A percentile compares a stretch with the other conserved stretches of the same genome.
Evolutionary conservation across 345 rosid genomes (phyloP).

Genomic region (Populus alba): DNA sequence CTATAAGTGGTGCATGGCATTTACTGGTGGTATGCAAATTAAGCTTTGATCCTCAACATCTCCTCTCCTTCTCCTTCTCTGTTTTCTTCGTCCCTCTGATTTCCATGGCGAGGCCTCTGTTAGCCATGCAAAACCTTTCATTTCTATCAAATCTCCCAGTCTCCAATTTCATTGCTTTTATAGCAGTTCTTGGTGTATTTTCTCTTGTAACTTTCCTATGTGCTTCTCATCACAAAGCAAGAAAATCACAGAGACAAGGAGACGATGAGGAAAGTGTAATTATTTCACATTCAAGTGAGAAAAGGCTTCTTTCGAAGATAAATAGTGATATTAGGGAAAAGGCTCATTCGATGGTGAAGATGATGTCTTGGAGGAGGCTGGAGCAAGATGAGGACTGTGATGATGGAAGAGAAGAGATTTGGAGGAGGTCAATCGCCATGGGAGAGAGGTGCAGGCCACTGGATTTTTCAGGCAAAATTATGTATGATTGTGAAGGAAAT

Average conservation of each 20-base stretch:
- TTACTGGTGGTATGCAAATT: not conserved
- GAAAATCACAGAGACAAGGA: not conserved
- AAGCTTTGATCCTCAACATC: not conserved
- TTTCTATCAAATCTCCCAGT: not conserved
- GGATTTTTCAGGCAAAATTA: constrained; percentile 51
- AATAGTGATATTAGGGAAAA: constrained; percentile 39
- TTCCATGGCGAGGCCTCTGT: constrained; percentile 23
- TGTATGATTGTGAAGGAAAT: constrained; percentile 54
- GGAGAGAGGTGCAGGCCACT: constrained; percentile 57
- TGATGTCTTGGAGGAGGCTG: constrained; percentile 50
- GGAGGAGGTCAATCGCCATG: constrained; percentile 53
- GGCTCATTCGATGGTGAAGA: constrained; percentile 46
- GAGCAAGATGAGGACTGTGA: constrained; percentile 7
- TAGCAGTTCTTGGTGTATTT: constrained; percentile 10
- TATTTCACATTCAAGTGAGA: constrained; percentile 10
- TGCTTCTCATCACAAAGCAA: constrained; percentile 18
- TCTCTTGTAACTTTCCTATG: constrained; percentile 20
- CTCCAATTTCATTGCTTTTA: not conserved
- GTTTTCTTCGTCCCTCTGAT: not conserved
- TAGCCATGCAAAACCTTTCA: constrained; percentile 6
- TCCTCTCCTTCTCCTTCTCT: not conserved
- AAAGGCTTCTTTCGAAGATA: constrained; percentile 35
- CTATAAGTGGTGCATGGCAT: not conserved
- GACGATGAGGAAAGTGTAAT: not conserved
- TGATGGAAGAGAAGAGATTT: constrained; percentile 29